These are phyloP conservation scores for Uronychia binucleata DNA, from an alignment of 73 alveolate species.

Conservation along the genomic window DNA sequence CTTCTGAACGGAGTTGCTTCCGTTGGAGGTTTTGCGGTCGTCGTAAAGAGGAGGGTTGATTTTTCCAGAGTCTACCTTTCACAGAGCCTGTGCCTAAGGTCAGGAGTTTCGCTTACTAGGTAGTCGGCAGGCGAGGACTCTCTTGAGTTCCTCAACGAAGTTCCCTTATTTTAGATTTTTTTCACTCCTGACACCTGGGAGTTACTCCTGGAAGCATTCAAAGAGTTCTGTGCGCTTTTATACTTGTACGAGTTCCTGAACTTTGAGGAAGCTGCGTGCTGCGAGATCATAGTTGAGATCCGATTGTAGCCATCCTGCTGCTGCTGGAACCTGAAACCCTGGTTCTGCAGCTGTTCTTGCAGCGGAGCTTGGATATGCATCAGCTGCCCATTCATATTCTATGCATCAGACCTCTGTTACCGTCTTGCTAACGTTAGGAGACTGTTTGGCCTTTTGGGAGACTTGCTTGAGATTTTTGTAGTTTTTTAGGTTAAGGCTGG, in stretches of 20 bases:
- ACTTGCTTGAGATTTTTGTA: not conserved
- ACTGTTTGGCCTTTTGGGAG: not conserved
- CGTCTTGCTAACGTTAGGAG: not conserved
- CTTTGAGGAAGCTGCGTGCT: not conserved
- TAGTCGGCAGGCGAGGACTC: not conserved
- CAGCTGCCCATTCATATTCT: not conserved
- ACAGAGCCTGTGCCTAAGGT: not conserved
- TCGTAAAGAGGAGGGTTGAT: not conserved
- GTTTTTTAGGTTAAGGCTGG: not conserved
- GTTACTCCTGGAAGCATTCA: not conserved
- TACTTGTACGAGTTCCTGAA: not conserved
- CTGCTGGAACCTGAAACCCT: not conserved
- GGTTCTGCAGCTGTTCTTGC: not conserved
- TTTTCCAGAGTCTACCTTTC: not conserved
- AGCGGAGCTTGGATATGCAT: not conserved
- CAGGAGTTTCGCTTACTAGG: not conserved
- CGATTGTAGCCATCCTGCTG: not conserved
- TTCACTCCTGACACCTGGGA: not conserved
- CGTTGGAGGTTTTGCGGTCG: not conserved
- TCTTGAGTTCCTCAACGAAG: not conserved
- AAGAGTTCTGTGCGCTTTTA: not conserved
- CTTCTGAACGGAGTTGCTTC: not conserved
- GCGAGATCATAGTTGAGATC: not conserved
- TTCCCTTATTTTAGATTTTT: not conserved
- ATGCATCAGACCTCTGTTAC: not conserved